Evolutionary conservation across 2,329 filamentous ascomycete genomes (phyloP), one percentile per base, ranked within the genome.

Genomic region (Trichoderma polysporum): DNA sequence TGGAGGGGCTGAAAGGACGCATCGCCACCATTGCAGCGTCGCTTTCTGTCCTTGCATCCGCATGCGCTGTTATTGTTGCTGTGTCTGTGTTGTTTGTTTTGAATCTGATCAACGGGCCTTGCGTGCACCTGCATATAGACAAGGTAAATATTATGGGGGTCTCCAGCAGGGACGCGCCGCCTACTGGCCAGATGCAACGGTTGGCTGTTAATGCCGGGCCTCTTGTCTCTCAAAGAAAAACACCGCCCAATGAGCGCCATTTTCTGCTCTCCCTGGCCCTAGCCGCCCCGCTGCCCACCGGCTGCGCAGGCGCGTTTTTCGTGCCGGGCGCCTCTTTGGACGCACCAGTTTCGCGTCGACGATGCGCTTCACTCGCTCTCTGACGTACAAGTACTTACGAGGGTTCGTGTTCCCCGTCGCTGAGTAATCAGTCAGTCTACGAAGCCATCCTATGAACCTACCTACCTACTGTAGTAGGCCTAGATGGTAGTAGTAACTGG

Each of bases 331-430:
- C 41, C 25, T 50, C 37, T 31, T 52, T 52, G 35, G 56, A 62
- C 65, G 65, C 65, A 67, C 58, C 65, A 62, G 33, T 67, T 67
- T 67, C 66, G 66, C 66, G 66, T 67, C 50, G 31, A 19, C 50
- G 50, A 53, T 62, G 61, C 31, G 61, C 31, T 49, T 31, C 27
- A 15, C 35, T 39, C 61, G 52, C 45, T 52, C 33, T 61, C 17
- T 10, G 17, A 56, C 17, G 35, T 52, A 52, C 54, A 37, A 64
- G 61, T 45, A 22, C 15, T 54, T 37, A 29, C 45, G 31, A 61
- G 3, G 31, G 49, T 37, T 17, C 37, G 25, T 54, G 29, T 10
- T 41, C 41, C 41, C 19, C 22, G 41, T 10, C 9, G n/a, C 41
- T 45, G 41, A 45, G 39, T 45, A 45, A 45, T 12, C n/a, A 10